Evolutionary conservation across 2,329 filamentous ascomycete genomes (phyloP), one percentile per base, ranked within the genome.

Genomic region (Xylariaceae sp.): DNA sequence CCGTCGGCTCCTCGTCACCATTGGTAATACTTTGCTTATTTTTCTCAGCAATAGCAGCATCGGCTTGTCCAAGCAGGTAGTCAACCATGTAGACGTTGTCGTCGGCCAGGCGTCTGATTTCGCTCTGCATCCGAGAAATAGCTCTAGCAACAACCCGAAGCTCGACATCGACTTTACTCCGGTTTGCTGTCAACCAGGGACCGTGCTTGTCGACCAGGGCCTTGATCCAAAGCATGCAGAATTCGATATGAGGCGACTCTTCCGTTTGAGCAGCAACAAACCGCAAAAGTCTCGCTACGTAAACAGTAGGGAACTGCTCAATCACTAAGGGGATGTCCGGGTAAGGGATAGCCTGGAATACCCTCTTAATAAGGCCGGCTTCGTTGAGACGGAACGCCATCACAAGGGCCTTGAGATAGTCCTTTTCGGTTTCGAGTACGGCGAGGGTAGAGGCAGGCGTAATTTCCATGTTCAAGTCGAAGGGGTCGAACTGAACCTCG

Each of bases 381-480:
- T 96, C 90, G 75, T 96, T 97, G 60, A 99, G 86, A 4, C 95
- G 88, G 81, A 99, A 99, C 1, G 92, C 89, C 94, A 99, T 99
- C 64, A 97, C 87, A 4, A 99, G 79, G 0, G 94, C 93, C 75
- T 94, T 96, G 64, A 97, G 83, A 73, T 90, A 96, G 71, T 96
- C 90, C 63, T 83, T 83, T 58, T 92, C 86, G 48, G 75, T 77
- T 59, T 88, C 80, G 37, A 89, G 77, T 8, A 88, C 83, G 3
- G 82, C 76, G 0, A 97, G 80, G 0, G 92, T 94, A 2, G 88
- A 92, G 1, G 89, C 87, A 0, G 93, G 93, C 3, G 94, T 99
- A 66, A 99, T 90, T 64, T 90, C 89, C 71, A 97, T 89, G 73
- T 96, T 92, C 13, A 99, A 85, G 72, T 99, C 94, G 69, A 97